phyloP scores from a whole-genome alignment of 2,329 filamentous ascomycete genomes.

The Aspergillus bombycis region DNA sequence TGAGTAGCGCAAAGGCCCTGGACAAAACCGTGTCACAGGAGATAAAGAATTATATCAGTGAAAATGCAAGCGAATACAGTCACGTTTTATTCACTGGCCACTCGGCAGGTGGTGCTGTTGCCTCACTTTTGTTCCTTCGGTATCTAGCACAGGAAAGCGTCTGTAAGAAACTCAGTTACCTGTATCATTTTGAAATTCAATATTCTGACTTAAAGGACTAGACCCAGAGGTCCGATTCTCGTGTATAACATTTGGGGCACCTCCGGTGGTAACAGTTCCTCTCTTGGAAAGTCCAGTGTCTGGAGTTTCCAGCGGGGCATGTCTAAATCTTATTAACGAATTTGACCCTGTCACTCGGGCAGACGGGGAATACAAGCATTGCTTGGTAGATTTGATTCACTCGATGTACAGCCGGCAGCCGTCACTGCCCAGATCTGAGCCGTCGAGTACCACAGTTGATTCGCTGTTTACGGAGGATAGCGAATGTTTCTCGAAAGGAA shows the following conservation, averaged over 20 bases:
- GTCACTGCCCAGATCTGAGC: not conserved
- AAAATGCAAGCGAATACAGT: not conserved
- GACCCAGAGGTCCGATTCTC: constrained; percentile 1
- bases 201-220: not conserved
- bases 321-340: constrained; percentile 8
- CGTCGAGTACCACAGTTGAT: not conserved
- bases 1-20: not conserved
- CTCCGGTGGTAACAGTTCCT: not conserved
- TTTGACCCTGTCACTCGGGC: constrained; percentile 10
- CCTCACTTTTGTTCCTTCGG: constrained; percentile 9
- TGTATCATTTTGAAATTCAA: not conserved
- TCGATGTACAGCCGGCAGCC: not conserved
- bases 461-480: not conserved
- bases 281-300: not conserved
- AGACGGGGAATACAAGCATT: constrained; percentile 6
- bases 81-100: constrained; percentile 10
- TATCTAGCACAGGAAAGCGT: not conserved
- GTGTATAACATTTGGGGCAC: constrained; percentile 10
- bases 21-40: not conserved
- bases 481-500: not conserved
- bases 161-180: not conserved
- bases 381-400: constrained; percentile 1
- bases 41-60: not conserved
- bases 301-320: not conserved
- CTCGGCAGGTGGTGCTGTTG: constrained; percentile 10